Percentiles rank a stretch among this genome's conserved stretches.
Evolutionary conservation across 345 rosid genomes (phyloP).

Genomic region (Anacardium occidentale): DNA sequence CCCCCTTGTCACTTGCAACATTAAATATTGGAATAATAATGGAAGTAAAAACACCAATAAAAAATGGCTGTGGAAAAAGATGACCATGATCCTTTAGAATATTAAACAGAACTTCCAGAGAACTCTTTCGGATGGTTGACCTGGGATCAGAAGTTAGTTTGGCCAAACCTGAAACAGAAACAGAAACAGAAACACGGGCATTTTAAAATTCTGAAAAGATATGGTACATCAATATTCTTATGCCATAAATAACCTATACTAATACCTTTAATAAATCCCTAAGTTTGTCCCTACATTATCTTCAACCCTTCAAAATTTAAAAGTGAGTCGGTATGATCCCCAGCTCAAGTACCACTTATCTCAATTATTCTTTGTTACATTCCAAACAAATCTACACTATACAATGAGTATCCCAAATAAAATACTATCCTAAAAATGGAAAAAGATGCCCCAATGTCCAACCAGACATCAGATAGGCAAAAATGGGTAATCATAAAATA

Average conservation of each 20-base stretch:
- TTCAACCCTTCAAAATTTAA: neutral
- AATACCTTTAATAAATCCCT: neutral
- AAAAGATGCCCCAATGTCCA: neutral
- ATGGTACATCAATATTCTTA: constrained; percentile 7
- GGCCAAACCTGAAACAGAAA: constrained; percentile 73
- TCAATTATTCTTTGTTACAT: neutral
- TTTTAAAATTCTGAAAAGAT: constrained; percentile 8
- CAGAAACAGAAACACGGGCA: constrained; percentile 33
- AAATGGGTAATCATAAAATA: neutral
- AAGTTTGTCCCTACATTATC: neutral
- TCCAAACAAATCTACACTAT: neutral
- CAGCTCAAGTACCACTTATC: neutral
- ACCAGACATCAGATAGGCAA: neutral
- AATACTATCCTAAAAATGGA: neutral
- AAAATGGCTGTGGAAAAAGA: constrained; percentile 74
- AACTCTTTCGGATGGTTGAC: constrained; percentile 76
- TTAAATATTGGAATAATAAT: constrained; percentile 66
- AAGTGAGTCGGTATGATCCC: neutral
- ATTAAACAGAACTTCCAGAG: constrained; percentile 89
- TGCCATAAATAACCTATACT: neutral
- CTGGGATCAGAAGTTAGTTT: constrained; percentile 81
- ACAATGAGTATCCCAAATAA: neutral
- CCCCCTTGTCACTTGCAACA: constrained; percentile 43
- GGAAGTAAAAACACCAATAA: constrained; percentile 60
- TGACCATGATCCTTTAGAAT: constrained; percentile 96